Percentiles rank a stretch among this genome's conserved stretches.
Conservation (phyloP, 176 grass and related monocot species). For the Oryza rufipogon region DNA sequence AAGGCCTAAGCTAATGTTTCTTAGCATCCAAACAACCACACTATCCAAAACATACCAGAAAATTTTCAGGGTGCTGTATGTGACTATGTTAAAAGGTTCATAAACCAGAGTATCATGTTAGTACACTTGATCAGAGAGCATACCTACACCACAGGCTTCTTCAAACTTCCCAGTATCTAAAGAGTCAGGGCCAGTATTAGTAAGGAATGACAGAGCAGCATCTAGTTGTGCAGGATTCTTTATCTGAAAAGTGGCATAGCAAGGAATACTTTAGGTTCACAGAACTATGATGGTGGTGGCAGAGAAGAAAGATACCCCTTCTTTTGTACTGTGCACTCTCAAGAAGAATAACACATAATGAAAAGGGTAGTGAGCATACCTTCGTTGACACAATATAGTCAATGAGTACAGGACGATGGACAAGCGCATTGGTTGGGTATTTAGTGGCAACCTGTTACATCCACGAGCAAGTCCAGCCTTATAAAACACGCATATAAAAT, state of each 20-base stretch:
- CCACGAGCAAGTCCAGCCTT: conserved; percentile 15
- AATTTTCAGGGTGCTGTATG: neutral
- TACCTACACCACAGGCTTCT: conserved; percentile 94
- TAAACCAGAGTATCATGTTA: conserved; percentile 20
- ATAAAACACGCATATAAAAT: conserved; percentile 23
- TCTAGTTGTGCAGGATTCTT: conserved; percentile 86
- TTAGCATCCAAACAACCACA: conserved; percentile 16
- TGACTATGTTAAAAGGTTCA: neutral
- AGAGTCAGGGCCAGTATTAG: conserved; percentile 64
- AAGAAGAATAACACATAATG: neutral
- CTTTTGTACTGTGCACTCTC: neutral
- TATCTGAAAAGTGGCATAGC: conserved; percentile 62
- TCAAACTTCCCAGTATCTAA: conserved; percentile 76
- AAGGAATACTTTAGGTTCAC: conserved; percentile 4
- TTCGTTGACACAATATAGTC: conserved; percentile 69
- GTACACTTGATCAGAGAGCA: conserved; percentile 21
- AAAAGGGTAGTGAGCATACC: conserved; percentile 31
- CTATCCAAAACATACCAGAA: neutral
- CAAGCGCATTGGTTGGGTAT: conserved; percentile 77
- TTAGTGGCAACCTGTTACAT: conserved; percentile 85
- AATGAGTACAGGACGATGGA: conserved; percentile 79
- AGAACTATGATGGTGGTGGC: conserved; percentile 9
- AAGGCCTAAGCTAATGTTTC: conserved; percentile 4
- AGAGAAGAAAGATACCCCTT: conserved; percentile 2
- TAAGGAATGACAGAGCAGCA: conserved; percentile 77